Evolutionary conservation across 2,329 filamentous ascomycete species (phyloP).

Genomic region (Pyricularia sp.): DNA sequence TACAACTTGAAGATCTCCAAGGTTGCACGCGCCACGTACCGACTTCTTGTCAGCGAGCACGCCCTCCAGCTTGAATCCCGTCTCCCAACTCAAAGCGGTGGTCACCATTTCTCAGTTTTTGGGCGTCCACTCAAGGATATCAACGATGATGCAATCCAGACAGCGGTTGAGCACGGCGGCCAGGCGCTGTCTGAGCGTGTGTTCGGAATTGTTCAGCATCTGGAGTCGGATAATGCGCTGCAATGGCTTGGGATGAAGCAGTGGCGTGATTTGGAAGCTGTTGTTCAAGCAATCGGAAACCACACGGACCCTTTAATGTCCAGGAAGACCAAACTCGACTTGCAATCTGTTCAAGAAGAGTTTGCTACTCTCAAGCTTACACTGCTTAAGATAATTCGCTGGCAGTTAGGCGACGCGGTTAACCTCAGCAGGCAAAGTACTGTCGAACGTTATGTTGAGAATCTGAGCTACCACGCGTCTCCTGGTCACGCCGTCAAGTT

Average conservation of each 20-base stretch:
- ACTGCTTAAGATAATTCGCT: not conserved
- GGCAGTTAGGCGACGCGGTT: not conserved
- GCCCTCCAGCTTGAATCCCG: constrained; percentile 33
- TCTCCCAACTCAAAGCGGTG: constrained; percentile 3
- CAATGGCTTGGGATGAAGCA: constrained; percentile 14
- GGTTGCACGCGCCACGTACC: constrained; percentile 37
- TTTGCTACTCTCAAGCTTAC: not conserved
- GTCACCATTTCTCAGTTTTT: constrained; percentile 17
- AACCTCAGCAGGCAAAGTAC: not conserved
- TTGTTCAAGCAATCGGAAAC: not conserved
- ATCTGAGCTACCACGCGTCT: not conserved
- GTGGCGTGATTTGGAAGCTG: constrained; percentile 19
- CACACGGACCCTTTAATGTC: not conserved
- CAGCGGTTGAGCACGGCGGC: constrained; percentile 34
- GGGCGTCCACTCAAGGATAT: constrained; percentile 40
- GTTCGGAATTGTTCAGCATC: constrained; percentile 13
- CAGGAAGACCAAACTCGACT: not conserved
- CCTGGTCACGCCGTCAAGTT: not conserved
- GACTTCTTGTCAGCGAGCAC: constrained; percentile 49
- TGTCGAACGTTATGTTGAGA: not conserved
- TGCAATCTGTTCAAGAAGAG: not conserved
- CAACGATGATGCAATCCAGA: constrained; percentile 44
- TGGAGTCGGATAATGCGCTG: constrained; percentile 21
- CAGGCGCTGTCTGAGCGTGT: constrained; percentile 37
- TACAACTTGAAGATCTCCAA: constrained; percentile 28